Base-by-base conservation (phyloP, 1,139 yeast genomes). In the Candida gigantensis region DNA sequence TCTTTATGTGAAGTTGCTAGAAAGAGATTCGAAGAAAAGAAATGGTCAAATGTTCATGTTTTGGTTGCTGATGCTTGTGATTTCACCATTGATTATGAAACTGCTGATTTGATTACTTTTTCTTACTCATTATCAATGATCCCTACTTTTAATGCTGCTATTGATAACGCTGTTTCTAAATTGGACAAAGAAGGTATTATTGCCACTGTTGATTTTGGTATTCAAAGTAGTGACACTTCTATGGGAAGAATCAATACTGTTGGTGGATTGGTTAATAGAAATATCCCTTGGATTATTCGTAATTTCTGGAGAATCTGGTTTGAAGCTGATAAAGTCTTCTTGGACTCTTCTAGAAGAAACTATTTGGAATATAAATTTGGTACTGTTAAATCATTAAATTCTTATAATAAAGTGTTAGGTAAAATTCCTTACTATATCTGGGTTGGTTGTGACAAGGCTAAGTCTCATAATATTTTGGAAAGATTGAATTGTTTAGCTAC, bases 221-320 rank as follows among this genome's bases (percentile, higher is more conserved):
- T 84, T 40, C 94, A 84, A 56, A 72, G 84, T 23, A 63, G 66
- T 34, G 81, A 81, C 35, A 79, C 82, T 32, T 69, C 79, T 6
- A 67, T 79, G 49, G 90, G 90, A n/a, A 74, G 86, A 55, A 73
- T 80, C 38, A 79, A 84, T 51, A 82, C 90, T 6, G 64, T 84
- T 26, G 94, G 94, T 36, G 94, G 94, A 6, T 65, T 80, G 46
- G 72, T 74, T 21, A 75, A 79, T 50, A 72, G 94, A 54, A 84
- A 84, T 54, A 81, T 79, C 44, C 82, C 88, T 26, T 85, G 94
- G 94, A 46, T 82, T 38, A 71, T 78, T 37, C 70, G 95, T 55
- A 83, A 86, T 30, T 85, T 85, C 56, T 85, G 95, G 95, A 74
- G 89, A 55, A 68, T 82, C 37, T 85, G 95, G 95, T 85, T 85